phyloP scores from a whole-genome alignment of 1,284 basidiomycete species.

The Meira nashicola region DNA sequence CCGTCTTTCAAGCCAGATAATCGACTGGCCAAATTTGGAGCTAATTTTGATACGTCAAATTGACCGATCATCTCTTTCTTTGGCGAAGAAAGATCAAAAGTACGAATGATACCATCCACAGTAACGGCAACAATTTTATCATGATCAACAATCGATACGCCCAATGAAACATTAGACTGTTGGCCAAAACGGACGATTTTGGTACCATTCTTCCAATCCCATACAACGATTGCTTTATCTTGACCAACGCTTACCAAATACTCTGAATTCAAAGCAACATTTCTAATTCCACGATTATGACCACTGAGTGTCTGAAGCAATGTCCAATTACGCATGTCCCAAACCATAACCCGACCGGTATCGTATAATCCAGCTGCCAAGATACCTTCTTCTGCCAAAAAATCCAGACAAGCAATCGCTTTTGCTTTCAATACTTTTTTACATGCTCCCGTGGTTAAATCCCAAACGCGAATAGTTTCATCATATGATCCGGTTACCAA shows the following conservation, averaged over 20 bases:
- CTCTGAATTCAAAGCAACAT: slow-evolving; percentile 77
- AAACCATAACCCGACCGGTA: slow-evolving; percentile 60
- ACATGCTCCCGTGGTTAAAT: slow-evolving; percentile 65
- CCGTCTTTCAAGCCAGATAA: slow-evolving; percentile 29
- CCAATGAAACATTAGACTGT: slow-evolving; percentile 84
- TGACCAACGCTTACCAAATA: slow-evolving; percentile 84
- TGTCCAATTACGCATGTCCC: slow-evolving; percentile 27
- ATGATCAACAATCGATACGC: slow-evolving; percentile 71
- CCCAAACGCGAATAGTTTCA: slow-evolving; percentile 57
- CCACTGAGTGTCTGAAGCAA: slow-evolving; percentile 67
- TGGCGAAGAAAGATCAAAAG: slow-evolving; percentile 71
- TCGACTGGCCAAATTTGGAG: slow-evolving; percentile 32
- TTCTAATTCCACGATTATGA: slow-evolving; percentile 62
- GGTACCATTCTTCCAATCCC: slow-evolving; percentile 64
- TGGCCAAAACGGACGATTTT: slow-evolving; percentile 87
- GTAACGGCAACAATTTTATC: slow-evolving; percentile 76
- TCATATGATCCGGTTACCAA: slow-evolving; percentile 85
- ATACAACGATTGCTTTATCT: slow-evolving; percentile 81
- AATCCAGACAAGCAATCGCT: slow-evolving; percentile 83
- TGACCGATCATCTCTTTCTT: slow-evolving; percentile 81
- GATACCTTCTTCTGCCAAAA: slow-evolving; percentile 75
- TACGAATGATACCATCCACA: slow-evolving; percentile 82
- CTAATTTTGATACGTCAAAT: slow-evolving; percentile 76
- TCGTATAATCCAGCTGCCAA: slow-evolving; percentile 89
- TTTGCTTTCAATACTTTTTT: slow-evolving; percentile 75